phyloP scores from a whole-genome alignment of 2,329 filamentous ascomycete genomes.

The Sarocladium oryzae region DNA sequence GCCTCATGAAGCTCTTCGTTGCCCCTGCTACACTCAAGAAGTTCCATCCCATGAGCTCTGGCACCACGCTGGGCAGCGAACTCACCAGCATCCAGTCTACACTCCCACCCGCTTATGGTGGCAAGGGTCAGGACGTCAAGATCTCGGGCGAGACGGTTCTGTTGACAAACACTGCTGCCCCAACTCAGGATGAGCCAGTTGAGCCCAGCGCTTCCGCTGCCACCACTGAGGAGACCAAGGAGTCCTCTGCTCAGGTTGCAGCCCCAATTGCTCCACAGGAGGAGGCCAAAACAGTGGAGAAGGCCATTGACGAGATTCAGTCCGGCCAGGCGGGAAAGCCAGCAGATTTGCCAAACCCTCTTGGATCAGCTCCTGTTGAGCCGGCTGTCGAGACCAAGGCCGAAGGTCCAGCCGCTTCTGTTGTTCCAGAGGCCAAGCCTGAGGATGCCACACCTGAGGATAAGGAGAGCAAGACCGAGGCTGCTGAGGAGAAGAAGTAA shows the following conservation, averaged over 20 bases:
- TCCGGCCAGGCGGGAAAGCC: slow-evolving; percentile 9
- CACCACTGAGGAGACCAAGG: not conserved
- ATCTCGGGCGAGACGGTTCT: slow-evolving; percentile 25
- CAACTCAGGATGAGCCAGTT: not conserved
- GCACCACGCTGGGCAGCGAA: slow-evolving; percentile 58
- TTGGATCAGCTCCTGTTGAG: not conserved
- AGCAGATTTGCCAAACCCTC: not conserved
- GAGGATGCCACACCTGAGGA: not conserved
- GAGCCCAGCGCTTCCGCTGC: not conserved
- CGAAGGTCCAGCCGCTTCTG: not conserved
- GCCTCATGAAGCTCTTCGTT: slow-evolving; percentile 68
- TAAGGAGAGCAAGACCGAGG: not conserved
- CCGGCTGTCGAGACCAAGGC: not conserved
- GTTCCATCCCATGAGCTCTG: slow-evolving; percentile 72
- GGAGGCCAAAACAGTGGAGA: slow-evolving; percentile 9
- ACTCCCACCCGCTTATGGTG: slow-evolving; percentile 74
- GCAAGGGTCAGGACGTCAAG: slow-evolving; percentile 48
- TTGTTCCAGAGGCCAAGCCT: not conserved
- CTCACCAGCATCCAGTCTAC: slow-evolving; percentile 52
- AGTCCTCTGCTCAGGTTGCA: not conserved
- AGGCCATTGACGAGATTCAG: slow-evolving; percentile 5
- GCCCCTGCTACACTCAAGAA: slow-evolving; percentile 69
- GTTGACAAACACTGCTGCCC: slow-evolving; percentile 14
- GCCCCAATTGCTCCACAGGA: not conserved
- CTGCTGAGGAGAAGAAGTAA: not conserved